Evolutionary conservation across 306 rosid genomes (phyloP).

Genomic region (Citrullus mucosospermus): DNA sequence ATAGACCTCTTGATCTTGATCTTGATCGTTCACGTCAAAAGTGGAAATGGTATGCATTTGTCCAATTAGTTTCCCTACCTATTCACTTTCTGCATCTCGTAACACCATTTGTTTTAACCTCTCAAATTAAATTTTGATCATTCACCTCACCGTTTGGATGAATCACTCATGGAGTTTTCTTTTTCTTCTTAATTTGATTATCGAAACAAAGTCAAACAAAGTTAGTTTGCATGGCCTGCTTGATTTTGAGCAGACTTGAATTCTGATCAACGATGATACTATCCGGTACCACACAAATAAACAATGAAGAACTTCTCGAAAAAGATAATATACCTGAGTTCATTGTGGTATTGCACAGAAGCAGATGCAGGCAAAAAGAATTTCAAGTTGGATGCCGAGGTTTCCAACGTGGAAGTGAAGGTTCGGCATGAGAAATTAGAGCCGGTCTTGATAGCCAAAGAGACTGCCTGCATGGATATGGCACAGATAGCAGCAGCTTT

Average conservation of each 20-base stretch:
- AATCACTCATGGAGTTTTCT: background rate
- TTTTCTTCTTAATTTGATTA: background rate
- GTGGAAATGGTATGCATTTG: background rate
- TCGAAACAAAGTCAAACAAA: background rate
- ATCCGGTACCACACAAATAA: background rate
- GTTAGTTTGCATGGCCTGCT: background rate
- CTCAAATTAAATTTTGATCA: background rate
- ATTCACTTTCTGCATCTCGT: background rate
- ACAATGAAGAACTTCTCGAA: background rate
- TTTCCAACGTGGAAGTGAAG: constrained; percentile 16
- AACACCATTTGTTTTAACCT: background rate
- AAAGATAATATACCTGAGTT: background rate
- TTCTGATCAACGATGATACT: background rate
- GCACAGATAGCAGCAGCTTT: background rate
- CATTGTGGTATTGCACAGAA: background rate
- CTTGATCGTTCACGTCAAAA: background rate
- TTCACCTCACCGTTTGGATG: background rate
- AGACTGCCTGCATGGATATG: constrained; percentile 30
- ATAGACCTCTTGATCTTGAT: background rate
- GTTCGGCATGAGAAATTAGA: constrained; percentile 33
- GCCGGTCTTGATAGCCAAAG: constrained; percentile 47
- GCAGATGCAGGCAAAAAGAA: background rate
- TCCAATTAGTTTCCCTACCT: background rate
- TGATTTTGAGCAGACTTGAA: background rate
- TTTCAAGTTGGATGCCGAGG: background rate